Percentiles rank a stretch among this genome's conserved stretches.
These are phyloP conservation scores for Dionaea muscipula DNA, from an alignment of 179 eudicot species.

Conservation along the genomic window DNA sequence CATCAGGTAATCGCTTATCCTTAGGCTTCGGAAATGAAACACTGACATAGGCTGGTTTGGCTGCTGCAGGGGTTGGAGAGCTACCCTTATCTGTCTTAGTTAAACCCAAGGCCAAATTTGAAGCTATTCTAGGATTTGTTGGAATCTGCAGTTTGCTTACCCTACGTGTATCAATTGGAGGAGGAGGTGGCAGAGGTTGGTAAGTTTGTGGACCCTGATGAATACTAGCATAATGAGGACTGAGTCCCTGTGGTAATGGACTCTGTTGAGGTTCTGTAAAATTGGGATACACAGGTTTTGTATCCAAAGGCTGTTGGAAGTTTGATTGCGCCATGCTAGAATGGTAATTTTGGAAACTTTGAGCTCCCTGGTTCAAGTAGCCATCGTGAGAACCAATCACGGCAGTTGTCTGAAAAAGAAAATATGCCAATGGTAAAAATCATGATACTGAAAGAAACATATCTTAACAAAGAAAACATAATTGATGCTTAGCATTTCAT, in stretches of 20 bases:
- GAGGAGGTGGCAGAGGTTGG: slow-evolving; percentile 39
- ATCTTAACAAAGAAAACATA: no score
- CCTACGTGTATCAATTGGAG: slow-evolving; percentile 49
- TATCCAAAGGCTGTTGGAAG: slow-evolving; percentile 40
- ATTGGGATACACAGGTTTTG: slow-evolving; percentile 33
- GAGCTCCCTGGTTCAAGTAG: slow-evolving; percentile 64
- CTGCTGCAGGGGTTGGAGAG: slow-evolving; percentile 29
- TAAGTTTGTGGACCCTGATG: slow-evolving; percentile 40
- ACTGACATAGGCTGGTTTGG: slow-evolving; percentile 79
- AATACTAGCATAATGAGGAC: slow-evolving; percentile 30
- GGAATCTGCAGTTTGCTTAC: slow-evolving; percentile 74
- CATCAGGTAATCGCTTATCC: slow-evolving; percentile 34
- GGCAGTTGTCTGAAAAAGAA: slow-evolving; percentile 38
- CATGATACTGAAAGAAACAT: no score
- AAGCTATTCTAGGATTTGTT: slow-evolving; percentile 79
- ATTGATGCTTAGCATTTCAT: no score
- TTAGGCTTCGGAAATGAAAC: slow-evolving; percentile 51
- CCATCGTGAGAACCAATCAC: slow-evolving; percentile 40
- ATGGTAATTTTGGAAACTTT: slow-evolving; percentile 36
- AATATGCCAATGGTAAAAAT: no score
- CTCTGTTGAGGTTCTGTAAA: slow-evolving; percentile 47
- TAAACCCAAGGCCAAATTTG: slow-evolving; percentile 44
- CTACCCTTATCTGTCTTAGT: slow-evolving; percentile 44
- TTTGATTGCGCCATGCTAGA: slow-evolving; percentile 26
- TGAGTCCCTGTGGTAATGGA: slow-evolving; percentile 30